phyloP scores from a whole-genome alignment of 148 eudicot species.

The Cornus kousa region DNA sequence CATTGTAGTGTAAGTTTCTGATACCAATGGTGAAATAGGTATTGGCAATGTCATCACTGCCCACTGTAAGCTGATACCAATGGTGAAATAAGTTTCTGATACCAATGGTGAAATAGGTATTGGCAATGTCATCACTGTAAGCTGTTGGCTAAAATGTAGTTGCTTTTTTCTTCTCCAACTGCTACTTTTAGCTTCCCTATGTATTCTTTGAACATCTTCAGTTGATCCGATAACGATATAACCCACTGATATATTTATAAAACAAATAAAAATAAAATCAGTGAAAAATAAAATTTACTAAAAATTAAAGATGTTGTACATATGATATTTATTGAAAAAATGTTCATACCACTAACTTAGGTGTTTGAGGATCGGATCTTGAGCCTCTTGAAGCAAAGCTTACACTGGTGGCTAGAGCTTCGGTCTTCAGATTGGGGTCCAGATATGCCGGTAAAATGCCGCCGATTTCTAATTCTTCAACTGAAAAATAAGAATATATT shows the following conservation, averaged over 20 bases:
- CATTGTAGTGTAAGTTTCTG: constrained; percentile 20
- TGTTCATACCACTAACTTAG: constrained; percentile 30
- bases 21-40: constrained; percentile 29
- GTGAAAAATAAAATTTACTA: background rate
- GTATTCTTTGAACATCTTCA: constrained; percentile 33
- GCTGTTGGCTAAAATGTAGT: constrained; percentile 21
- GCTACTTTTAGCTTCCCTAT: constrained; percentile 9
- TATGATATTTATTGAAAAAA: background rate
- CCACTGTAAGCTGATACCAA: no score
- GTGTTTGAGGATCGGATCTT: constrained; percentile 65
- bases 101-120: constrained; percentile 28
- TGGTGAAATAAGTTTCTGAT: constrained; percentile 11
- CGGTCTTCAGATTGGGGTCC: constrained; percentile 28
- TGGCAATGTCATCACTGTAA: constrained; percentile 37
- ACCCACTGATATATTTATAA: constrained; percentile 16
- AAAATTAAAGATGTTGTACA: no score
- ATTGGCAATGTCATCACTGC: constrained; percentile 36
- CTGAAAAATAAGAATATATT: constrained; percentile 19
- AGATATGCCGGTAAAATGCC: constrained; percentile 45
- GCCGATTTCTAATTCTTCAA: constrained; percentile 40
- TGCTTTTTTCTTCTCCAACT: constrained; percentile 32
- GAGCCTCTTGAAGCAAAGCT: constrained; percentile 72
- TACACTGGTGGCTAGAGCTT: constrained; percentile 62
- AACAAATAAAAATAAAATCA: background rate
- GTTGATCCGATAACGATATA: constrained; percentile 24